Evolutionary conservation across 495 filamentous ascomycete species (phyloP), one percentile per base, ranked within the genome.

Genomic region (Trichocladium uniseriatum): DNA sequence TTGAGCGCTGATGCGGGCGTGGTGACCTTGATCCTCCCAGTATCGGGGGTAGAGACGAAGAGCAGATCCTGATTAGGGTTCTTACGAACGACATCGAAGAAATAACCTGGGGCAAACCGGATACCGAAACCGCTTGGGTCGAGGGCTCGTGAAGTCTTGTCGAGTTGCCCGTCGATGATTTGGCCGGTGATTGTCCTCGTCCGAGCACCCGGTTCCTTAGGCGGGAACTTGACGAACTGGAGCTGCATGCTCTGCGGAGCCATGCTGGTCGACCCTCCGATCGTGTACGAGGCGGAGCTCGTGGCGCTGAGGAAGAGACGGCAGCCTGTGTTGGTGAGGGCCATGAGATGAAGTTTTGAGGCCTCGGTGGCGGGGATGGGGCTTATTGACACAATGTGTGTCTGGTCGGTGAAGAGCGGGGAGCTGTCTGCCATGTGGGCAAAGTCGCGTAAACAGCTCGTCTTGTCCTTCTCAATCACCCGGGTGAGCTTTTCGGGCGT

Each of bases 241-340:
- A 96, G 81, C 62, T 95, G 90, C 89, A 99, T 96, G 68, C 88
- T 96, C 42, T 84, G 91, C 3, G 94, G 91, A 0, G 89, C 80
- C 48, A 71, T 75, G 37, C 66, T 74, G 20, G 71, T 67, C 19
- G 81, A 74, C 21, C 78, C 70, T 11, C 53, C 69, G 6, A 74
- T 70, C 63, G 81, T 84, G 48, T 81, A 83, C 31, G 79, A 82
- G 40, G 82, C 83, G 6, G 86, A 78, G 35, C 83, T 82, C 2
- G 91, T 94, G 6, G 91, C 89, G 59, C 89, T 96, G 45, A 97
- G 72, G 59, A 89, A 96, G 18, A 99, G 78, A 15, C 92, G 82
- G 61, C 88, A 94, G 10, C 92, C 92, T 4, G 87, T 90, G 22
- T 83, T 82, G 2, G 92, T 97, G 11, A 87, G 85, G 2, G 87